Base-by-base conservation (phyloP, 352 stramenopile species). In the Poterioochromonas sp. region DNA sequence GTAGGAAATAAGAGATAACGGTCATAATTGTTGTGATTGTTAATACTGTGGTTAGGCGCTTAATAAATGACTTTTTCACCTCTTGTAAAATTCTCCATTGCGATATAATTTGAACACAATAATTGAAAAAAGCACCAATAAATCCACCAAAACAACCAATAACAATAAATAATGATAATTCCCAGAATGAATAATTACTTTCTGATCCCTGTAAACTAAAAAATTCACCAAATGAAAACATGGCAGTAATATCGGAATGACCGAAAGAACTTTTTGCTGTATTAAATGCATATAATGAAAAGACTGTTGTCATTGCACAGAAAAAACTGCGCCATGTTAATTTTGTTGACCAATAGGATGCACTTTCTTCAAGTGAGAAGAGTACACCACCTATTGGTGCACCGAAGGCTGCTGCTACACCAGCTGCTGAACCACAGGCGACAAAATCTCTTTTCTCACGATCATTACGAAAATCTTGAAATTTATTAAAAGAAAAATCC, bases 251-350 rank as follows among this genome's bases (percentile, higher is more conserved):
- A 79, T 88, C 88, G 37, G 87, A 83, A 84, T 90, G 85, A 74
- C 79, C 84, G 76, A 87, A 88, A 22, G 82, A 34, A 35, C 78
- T 78, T 62, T 84, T 69, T 20, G 68, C 78, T 49, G 39, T 84
- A 58, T 80, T 78, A 22, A 86, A 73, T 39, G 84, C 68, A 79
- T 86, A 86, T 12, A 85, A 73, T 3, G 60, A 83, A 35, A 93
- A 91, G 20, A 37, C 71, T 40, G 85, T 90, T 32, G 88, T 84
- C 91, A 98, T 97, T 18, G 94, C 92, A 82, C 93, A 97, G 81
- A 98, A 97, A 80, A 98, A 97, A 12, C 91, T 94, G 65, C 93
- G 86, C 95, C 95, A 99, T 32, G 95, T 99, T 18, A 99, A 87
- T 79, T 95, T 96, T 65, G 96, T 95, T 65, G 94, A 94, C 95